These are phyloP conservation scores for Rubus idaeus DNA, from an alignment of 306 rosid species.

Conservation along the genomic window DNA sequence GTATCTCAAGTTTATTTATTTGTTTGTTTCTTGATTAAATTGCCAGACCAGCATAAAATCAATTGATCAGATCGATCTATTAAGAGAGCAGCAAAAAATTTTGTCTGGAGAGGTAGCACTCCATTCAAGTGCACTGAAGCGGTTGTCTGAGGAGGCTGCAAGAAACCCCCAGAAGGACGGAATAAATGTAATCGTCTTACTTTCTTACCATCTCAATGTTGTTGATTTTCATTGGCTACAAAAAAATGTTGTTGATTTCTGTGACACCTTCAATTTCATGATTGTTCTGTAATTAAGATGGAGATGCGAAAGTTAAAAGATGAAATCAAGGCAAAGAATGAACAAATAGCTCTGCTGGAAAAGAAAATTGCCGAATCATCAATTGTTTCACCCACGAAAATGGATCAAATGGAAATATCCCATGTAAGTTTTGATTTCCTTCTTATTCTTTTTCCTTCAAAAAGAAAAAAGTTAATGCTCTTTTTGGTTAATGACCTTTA, in stretches of 20 bases:
- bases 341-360: slow-evolving; percentile 79
- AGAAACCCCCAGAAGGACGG: slow-evolving; percentile 69
- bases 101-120: slow-evolving; percentile 95
- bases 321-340: slow-evolving; percentile 70
- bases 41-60: slow-evolving; percentile 77
- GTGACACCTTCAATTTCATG: slow-evolving; percentile 33
- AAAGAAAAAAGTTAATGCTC: too few species aligned
- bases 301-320: slow-evolving; percentile 72
- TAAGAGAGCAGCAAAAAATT: slow-evolving; percentile 88
- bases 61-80: slow-evolving; percentile 75
- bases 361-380: slow-evolving; percentile 64
- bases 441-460: neutral
- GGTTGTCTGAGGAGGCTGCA: slow-evolving; percentile 76
- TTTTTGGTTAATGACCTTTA: neutral
- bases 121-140: slow-evolving; percentile 84
- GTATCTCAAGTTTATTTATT: neutral
- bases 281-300: slow-evolving; percentile 40
- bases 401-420: slow-evolving; percentile 62
- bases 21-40: slow-evolving; percentile 14
- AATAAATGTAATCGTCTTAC: slow-evolving; percentile 57
- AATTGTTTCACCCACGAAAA: slow-evolving; percentile 46
- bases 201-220: slow-evolving; percentile 15
- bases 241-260: slow-evolving; percentile 20
- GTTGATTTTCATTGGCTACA: slow-evolving; percentile 3
- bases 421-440: slow-evolving; percentile 49